Conservation (phyloP, 139 green algal species). For the Coelastrella sp. region DNA sequence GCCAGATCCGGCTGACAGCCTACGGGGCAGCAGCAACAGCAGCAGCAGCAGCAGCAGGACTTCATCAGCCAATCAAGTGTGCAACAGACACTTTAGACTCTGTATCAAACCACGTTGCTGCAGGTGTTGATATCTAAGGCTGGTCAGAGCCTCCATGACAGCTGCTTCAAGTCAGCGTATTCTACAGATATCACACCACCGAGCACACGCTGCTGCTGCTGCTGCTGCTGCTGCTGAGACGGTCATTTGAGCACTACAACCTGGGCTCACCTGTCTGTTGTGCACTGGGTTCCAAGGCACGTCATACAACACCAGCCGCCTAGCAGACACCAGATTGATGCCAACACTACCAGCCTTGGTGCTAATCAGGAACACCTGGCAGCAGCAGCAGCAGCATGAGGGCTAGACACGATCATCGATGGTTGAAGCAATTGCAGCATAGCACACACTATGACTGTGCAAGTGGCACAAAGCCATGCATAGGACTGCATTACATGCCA, state of each 20-base stretch:
- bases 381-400: background rate
- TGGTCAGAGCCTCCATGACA: too few species aligned
- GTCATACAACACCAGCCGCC: constrained; percentile 63
- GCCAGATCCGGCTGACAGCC: constrained; percentile 68
- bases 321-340: constrained; percentile 72
- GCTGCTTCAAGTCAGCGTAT: too few species aligned
- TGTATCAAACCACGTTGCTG: background rate
- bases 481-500: too few species aligned
- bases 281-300: constrained; percentile 69
- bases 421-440: too few species aligned
- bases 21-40: constrained; percentile 43
- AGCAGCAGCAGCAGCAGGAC: constrained; percentile 11
- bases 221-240: too few species aligned
- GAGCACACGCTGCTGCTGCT: too few species aligned
- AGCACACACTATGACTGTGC: too few species aligned
- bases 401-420: background rate
- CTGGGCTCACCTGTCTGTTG: constrained; percentile 65
- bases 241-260: too few species aligned
- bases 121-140: background rate
- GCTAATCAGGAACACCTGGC: constrained; percentile 65
- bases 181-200: too few species aligned
- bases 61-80: too few species aligned
- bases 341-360: constrained; percentile 62
- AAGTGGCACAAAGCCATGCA: too few species aligned
- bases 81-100: background rate